phyloP scores from a whole-genome alignment of 495 filamentous ascomycete species.

The Lichina pygmaea region DNA sequence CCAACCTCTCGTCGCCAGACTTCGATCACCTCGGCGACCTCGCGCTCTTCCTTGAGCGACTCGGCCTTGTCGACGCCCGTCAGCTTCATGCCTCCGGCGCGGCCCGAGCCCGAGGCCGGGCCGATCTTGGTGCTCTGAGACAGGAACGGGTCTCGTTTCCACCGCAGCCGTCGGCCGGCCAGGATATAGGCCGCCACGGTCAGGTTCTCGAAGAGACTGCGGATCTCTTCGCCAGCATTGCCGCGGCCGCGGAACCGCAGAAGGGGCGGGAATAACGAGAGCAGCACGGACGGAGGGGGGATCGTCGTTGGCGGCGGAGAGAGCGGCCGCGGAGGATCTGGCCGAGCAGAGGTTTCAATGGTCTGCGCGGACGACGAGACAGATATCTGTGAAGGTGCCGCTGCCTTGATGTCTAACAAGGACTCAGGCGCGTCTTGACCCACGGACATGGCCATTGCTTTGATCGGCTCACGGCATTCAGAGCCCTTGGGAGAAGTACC shows the following conservation, averaged over 20 bases:
- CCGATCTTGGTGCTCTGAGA: conserved; percentile 73
- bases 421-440: no score
- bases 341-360: no score
- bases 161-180: conserved; percentile 60
- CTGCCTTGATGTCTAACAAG: no score
- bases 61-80: conserved; percentile 57
- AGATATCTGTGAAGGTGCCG: no score
- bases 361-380: no score
- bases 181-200: conserved; percentile 55
- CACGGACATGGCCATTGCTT: no score
- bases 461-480: no score
- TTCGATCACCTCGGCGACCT: conserved; percentile 49
- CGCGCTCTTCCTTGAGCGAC: conserved; percentile 57
- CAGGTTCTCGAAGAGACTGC: conserved; percentile 6
- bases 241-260: conserved; percentile 14
- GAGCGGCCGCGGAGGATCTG: conserved; percentile 1
- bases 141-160: conserved; percentile 71
- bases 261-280: conserved; percentile 43
- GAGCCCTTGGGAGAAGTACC: no score
- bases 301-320: conserved; percentile 54
- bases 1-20: conserved; percentile 47
- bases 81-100: conserved; percentile 65
- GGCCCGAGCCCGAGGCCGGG: conserved; percentile 33
- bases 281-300: conserved; percentile 60
- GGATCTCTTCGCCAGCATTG: conserved; percentile 3